Evolutionary conservation across 306 rosid genomes (phyloP).

Genomic region (Cucumis cinereus): DNA sequence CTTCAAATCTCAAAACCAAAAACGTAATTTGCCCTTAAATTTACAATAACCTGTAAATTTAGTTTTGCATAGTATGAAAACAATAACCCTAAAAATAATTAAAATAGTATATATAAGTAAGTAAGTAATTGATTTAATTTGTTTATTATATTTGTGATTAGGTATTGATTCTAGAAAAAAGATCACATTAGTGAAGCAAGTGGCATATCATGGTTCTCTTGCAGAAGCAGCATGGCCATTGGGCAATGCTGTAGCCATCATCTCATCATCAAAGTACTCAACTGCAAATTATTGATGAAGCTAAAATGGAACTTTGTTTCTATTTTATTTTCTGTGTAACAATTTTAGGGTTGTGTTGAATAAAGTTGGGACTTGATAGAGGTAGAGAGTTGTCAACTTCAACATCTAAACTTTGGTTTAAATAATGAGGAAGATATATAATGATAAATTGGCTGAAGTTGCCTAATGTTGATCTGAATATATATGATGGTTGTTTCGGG

Average conservation of each 20-base stretch:
- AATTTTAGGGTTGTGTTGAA: neutral
- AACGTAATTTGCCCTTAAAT: too few relatives aligned
- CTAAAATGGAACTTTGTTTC: neutral
- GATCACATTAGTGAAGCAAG: conserved; percentile 80
- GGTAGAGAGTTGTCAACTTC: neutral
- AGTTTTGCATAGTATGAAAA: neutral
- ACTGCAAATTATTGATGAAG: neutral
- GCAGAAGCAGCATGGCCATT: conserved; percentile 98
- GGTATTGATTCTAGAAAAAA: conserved; percentile 74
- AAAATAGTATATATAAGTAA: neutral
- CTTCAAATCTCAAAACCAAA: too few relatives aligned
- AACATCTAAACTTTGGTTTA: neutral
- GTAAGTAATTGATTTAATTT: neutral
- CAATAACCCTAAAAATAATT: neutral
- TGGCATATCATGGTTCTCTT: conserved; percentile 44
- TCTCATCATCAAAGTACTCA: neutral
- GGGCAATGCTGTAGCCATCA: conserved; percentile 48
- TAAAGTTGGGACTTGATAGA: neutral
- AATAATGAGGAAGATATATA: neutral
- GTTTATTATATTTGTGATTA: conserved; percentile 9
- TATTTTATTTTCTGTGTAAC: neutral
- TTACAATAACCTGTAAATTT: too few relatives aligned
- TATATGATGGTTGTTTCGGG: too few relatives aligned
- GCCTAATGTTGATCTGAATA: too few relatives aligned
- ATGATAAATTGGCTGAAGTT: too few relatives aligned